Conservation (phyloP, 139 green algal genomes). For the Tetradesmus lagerheimii region DNA sequence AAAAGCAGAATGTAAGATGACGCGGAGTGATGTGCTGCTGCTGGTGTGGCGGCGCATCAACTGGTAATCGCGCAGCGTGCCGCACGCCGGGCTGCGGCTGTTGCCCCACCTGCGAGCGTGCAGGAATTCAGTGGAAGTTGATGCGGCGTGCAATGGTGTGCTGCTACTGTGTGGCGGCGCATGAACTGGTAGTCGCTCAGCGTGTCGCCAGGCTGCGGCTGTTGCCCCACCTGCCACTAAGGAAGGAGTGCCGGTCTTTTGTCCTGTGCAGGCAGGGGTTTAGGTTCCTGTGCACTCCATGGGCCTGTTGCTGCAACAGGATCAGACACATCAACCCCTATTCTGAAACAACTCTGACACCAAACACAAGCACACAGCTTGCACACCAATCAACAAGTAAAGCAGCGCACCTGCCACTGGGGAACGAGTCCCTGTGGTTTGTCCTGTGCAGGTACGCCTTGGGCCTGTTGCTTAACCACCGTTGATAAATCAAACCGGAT, state of each 20-base stretch:
- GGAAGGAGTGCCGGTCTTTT: conserved; percentile 76
- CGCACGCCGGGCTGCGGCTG: conserved; percentile 68
- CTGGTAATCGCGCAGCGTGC: conserved; percentile 73
- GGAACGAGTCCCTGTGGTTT: conserved; percentile 76
- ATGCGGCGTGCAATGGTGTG: neutral
- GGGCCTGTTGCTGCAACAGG: too few relatives aligned
- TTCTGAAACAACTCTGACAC: too few relatives aligned
- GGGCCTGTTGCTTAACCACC: conserved; percentile 75
- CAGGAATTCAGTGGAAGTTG: neutral
- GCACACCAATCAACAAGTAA: neutral
- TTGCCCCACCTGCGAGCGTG: conserved; percentile 69
- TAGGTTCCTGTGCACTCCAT: too few relatives aligned
- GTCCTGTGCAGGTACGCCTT: conserved; percentile 86
- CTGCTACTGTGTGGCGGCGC: conserved; percentile 66
- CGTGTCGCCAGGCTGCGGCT: conserved; percentile 45
- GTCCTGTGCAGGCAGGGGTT: conserved; percentile 84
- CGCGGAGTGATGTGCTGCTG: conserved; percentile 51
- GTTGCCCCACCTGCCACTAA: conserved; percentile 66
- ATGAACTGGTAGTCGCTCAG: conserved; percentile 79
- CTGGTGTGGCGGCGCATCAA: conserved; percentile 73
- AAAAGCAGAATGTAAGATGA: too few relatives aligned
- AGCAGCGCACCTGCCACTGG: conserved; percentile 53
- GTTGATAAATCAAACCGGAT: too few relatives aligned
- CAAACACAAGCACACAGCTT: too few relatives aligned
- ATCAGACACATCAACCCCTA: too few relatives aligned